A percentile compares a stretch with the other conserved stretches of the same genome.
These are phyloP conservation scores for Cadophora sp. DNA, from an alignment of 2,329 filamentous ascomycete genomes.

Conservation along the genomic window DNA sequence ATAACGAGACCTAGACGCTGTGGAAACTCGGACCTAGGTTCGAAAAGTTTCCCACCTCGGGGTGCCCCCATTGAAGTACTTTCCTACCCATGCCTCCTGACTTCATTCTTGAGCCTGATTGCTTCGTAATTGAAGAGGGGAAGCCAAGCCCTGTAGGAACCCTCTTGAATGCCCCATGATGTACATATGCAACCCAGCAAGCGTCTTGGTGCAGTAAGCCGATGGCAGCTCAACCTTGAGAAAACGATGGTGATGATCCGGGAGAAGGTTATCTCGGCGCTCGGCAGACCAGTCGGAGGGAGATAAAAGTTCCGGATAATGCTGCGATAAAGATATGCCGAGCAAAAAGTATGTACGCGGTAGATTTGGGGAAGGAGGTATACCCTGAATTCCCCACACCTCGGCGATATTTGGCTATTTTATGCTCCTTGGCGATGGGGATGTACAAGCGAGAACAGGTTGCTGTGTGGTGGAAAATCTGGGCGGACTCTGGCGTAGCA, in stretches of 20 bases:
- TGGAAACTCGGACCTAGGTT: not conserved
- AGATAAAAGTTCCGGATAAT: not conserved
- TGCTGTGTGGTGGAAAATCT: constrained; percentile 10
- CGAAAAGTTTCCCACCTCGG: not conserved
- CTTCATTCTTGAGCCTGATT: not conserved
- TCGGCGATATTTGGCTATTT: not conserved
- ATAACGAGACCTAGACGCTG: not conserved
- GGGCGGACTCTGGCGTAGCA: not conserved
- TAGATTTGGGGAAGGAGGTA: not conserved
- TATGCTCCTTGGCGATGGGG: not conserved
- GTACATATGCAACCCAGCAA: not conserved
- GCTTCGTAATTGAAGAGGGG: constrained; percentile 3
- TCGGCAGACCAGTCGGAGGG: constrained; percentile 1
- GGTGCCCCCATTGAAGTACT: constrained; percentile 4
- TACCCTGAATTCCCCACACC: not conserved
- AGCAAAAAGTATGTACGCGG: not conserved
- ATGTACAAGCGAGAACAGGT: not conserved
- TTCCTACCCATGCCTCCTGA: not conserved
- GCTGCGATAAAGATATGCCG: constrained; percentile 6
- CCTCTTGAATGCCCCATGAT: not conserved
- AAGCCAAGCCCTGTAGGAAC: not conserved
- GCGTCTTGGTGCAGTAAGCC: constrained; percentile 3
- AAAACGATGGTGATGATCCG: not conserved
- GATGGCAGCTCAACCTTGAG: not conserved
- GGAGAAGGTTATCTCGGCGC: constrained; percentile 2